Base-by-base conservation (phyloP, 306 rosid genomes). In the Corylus americana region DNA sequence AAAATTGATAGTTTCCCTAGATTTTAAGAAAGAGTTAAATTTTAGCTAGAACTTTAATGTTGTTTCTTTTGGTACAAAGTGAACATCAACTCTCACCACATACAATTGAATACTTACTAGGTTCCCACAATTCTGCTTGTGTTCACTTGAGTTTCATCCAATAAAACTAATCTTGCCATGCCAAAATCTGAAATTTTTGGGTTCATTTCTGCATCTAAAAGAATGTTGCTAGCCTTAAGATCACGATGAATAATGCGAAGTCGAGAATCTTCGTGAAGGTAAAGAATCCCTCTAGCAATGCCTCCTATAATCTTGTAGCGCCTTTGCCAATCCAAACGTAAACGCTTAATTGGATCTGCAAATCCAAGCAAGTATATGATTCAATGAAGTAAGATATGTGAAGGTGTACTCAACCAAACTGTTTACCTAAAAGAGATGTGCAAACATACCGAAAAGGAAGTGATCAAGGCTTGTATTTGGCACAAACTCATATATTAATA, bases 101-200 rank as follows among this genome's bases (percentile, higher is more conserved):
- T 74, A 3, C 11, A 2, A 37, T 3, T 0, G 44, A 39, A 3
- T 54, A 74, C 88, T 79, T 84, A 87, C 88, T 44, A 84, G 8
- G 92, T 86, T 12, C 88, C 88, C 0, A 80, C 82, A 29, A 82
- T 78, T 78, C 71, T 64, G 11, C 18, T 77, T 3, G 93, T 90
- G 62, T 76, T 72, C 11, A 51, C 84, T 29, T 70, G 82, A 29
- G 78, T 74, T 61, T 90, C 88, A 67, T 86, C 89, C 0, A 45
- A 4, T 20, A 6, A 14, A 70, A 90, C 75, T 3, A 86, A 18
- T 64, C 75, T 81, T 55, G 90, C 90, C 55, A 80, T 54, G 7
- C 94, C 91, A 71, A 90, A 90, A 83, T 90, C 84, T 0, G 89
- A 45, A 71, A 88, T 83, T 53, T 86, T 90, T 0, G 90, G 80